A percentile compares a stretch with the other conserved stretches of the same genome.
phyloP scores from a whole-genome alignment of 306 rosid genomes.

The Glycine latifolia region DNA sequence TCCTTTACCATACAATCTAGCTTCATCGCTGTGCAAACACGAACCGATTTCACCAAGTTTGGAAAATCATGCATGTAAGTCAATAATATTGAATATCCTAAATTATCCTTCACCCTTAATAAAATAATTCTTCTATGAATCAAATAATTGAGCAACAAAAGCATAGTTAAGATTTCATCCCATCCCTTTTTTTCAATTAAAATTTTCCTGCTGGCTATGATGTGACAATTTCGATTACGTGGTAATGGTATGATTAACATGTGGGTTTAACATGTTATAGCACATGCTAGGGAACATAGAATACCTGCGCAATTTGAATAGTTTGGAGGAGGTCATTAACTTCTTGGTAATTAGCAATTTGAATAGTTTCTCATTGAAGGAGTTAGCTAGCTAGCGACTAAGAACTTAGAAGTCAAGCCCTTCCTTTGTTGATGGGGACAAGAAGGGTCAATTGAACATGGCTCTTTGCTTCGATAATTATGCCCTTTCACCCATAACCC shows the following conservation, averaged over 20 bases:
- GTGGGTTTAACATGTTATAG: constrained; percentile 79
- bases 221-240: constrained; percentile 62
- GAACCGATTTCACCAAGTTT: not conserved
- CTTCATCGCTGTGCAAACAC: not conserved
- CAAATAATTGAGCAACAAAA: constrained; percentile 18
- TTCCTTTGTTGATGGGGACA: constrained; percentile 67
- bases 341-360: not conserved
- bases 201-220: constrained; percentile 16
- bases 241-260: constrained; percentile 65
- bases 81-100: not conserved
- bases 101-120: not conserved
- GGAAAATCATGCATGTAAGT: not conserved
- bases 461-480: constrained; percentile 53
- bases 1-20: too few species aligned
- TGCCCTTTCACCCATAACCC: constrained; percentile 57
- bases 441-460: constrained; percentile 70
- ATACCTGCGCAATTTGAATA: constrained; percentile 62
- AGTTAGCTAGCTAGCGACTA: too few species aligned
- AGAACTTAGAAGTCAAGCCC: constrained; percentile 48
- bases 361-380: constrained; percentile 34
- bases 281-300: constrained; percentile 74
- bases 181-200: not conserved
- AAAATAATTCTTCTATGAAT: not conserved
- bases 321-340: constrained; percentile 4
- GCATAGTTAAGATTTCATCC: not conserved